A percentile compares a stretch with the other conserved stretches of the same genome.
Conservation (phyloP, 345 rosid genomes). For the Populus pruinosa region DNA sequence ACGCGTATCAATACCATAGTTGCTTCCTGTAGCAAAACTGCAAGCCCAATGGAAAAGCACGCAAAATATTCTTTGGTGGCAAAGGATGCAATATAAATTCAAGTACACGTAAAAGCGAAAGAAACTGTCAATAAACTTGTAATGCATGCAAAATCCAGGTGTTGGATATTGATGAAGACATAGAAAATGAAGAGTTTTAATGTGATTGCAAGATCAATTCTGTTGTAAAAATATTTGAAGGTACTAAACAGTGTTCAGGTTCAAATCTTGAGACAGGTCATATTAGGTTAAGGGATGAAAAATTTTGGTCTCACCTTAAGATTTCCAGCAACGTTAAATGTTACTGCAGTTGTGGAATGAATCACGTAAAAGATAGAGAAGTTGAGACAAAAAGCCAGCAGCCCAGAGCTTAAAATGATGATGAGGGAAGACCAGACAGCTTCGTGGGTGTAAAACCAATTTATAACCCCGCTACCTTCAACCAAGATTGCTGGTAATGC, state of each 20-base stretch:
- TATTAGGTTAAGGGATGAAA: not conserved
- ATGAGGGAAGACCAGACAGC: conserved; percentile 53
- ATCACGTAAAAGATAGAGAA: conserved; percentile 97
- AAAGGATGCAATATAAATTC: not conserved
- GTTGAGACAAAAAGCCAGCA: conserved; percentile 93
- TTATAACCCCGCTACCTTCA: conserved; percentile 81
- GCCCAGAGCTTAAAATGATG: conserved; percentile 85
- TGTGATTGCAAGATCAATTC: not conserved
- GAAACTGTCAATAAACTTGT: not conserved
- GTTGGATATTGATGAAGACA: not conserved
- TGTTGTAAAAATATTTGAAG: not conserved
- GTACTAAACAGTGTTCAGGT: not conserved
- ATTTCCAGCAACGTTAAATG: conserved; percentile 98
- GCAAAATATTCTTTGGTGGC: not conserved
- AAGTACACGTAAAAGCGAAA: not conserved
- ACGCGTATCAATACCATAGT: not conserved
- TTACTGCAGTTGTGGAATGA: conserved; percentile 98
- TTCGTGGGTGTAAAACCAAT: conserved; percentile 69
- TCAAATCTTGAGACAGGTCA: not conserved
- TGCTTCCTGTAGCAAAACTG: not conserved
- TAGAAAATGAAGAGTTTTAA: not conserved
- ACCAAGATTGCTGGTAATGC: conserved; percentile 79
- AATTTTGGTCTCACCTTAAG: conserved; percentile 67
- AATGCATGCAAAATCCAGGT: not conserved
- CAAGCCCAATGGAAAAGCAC: not conserved